These are phyloP conservation scores for Candida tunisiensis DNA, from an alignment of 1,139 yeast genomes.

Conservation along the genomic window DNA sequence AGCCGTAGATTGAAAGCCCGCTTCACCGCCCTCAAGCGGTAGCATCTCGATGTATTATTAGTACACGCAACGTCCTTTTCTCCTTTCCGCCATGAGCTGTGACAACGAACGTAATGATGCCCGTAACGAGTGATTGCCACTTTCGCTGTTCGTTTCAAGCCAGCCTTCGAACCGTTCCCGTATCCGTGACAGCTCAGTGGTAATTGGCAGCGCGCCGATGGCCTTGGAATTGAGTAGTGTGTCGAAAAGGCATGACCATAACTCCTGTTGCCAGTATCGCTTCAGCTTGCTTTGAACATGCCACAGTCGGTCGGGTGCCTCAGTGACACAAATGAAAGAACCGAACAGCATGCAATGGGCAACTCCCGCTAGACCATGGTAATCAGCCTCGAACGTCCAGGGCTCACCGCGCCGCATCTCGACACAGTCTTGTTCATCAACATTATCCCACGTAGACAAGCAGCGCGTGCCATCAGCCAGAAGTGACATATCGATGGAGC, in stretches of 20 bases:
- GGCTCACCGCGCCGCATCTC: constrained; percentile 46
- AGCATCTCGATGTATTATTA: background rate
- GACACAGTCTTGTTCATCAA: constrained; percentile 62
- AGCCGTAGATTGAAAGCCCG: background rate
- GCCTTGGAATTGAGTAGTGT: constrained; percentile 40
- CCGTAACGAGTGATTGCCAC: no score
- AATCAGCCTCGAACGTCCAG: constrained; percentile 78
- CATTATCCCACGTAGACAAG: constrained; percentile 35
- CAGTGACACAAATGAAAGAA: constrained; percentile 32
- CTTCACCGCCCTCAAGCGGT: background rate
- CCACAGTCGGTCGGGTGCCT: constrained; percentile 9
- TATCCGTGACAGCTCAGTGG: constrained; percentile 21
- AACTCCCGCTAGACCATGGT: constrained; percentile 67
- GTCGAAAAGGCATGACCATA: constrained; percentile 60
- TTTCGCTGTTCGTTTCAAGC: constrained; percentile 19
- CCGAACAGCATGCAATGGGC: constrained; percentile 55
- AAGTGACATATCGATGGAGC: constrained; percentile 56
- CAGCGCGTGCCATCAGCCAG: constrained; percentile 36
- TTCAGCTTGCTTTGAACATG: constrained; percentile 33
- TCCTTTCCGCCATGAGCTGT: no score
- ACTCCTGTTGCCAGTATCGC: constrained; percentile 59
- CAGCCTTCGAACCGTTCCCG: constrained; percentile 29
- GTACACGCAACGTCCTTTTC: no score
- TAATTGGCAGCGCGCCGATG: constrained; percentile 22
- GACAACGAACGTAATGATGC: no score